These are phyloP conservation scores for Rhizopus microsporus DNA, from an alignment of 371 early-diverging fungal genomes.

Conservation along the genomic window DNA sequence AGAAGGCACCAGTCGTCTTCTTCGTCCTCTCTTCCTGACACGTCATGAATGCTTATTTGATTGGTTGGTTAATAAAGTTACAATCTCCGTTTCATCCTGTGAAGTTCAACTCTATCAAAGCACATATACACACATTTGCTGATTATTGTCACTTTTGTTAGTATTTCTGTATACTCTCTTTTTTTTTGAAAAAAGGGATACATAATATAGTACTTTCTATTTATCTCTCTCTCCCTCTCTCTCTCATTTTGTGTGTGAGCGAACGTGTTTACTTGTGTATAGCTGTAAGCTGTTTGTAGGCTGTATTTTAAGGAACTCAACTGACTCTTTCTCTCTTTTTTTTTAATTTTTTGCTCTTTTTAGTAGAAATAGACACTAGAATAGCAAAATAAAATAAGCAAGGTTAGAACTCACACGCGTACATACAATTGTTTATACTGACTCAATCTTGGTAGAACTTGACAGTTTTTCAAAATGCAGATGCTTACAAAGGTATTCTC, in stretches of 20 bases:
- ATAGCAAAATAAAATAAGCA: background rate
- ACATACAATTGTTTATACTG: no score
- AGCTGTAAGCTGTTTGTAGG: no score
- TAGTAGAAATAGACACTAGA: background rate
- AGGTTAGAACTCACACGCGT: background rate
- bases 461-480: conserved; percentile 60
- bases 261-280: no score
- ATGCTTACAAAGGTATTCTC: conserved; percentile 79
- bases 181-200: background rate
- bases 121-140: background rate
- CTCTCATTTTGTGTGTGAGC: no score
- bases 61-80: background rate
- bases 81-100: background rate
- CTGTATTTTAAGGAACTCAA: background rate
- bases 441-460: no score
- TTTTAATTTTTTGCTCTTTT: no score
- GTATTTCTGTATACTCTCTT: background rate
- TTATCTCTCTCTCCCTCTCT: no score
- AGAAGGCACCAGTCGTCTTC: background rate
- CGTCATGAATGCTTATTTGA: background rate
- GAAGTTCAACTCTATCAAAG: no score
- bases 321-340: background rate
- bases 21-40: background rate
- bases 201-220: no score
- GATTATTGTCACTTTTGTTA: background rate